Evolutionary conservation across 768 basidiomycete genomes (phyloP).

Genomic region (Lentinula sp.): DNA sequence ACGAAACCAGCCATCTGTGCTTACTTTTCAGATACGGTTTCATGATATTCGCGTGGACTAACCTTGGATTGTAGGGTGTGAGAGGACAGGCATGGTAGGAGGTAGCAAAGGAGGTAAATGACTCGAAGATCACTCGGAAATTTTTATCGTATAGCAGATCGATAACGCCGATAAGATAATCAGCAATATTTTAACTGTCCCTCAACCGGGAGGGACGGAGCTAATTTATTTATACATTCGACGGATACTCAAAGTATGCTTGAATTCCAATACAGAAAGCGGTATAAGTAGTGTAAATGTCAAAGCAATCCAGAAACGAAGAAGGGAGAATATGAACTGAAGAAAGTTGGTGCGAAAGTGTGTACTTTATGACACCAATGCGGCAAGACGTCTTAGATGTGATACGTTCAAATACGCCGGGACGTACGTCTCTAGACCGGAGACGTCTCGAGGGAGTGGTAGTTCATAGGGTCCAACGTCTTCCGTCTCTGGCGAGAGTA

Average conservation of each 20-base stretch:
- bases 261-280: conserved; percentile 4
- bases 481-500: conserved; percentile 93
- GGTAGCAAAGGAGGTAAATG: background rate
- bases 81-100: conserved; percentile 45
- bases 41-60: conserved; percentile 4
- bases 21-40: background rate
- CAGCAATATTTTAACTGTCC: background rate
- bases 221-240: background rate
- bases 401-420: conserved; percentile 89
- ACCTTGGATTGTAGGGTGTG: conserved; percentile 55
- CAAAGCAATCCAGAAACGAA: conserved; percentile 1
- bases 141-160: background rate
- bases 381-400: conserved; percentile 81
- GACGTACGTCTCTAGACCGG: conserved; percentile 93
- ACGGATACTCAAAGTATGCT: background rate
- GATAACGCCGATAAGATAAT: background rate
- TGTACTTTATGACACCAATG: conserved; percentile 62
- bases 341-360: background rate
- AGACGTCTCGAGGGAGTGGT: conserved; percentile 90
- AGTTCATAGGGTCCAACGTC: conserved; percentile 95
- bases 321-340: background rate
- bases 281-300: background rate
- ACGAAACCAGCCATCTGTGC: conserved; percentile 86
- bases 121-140: background rate
- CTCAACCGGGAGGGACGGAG: background rate